Evolutionary conservation across 805 yeast species (phyloP), one percentile per base, ranked within the genome.

Genomic region (Nakazawaea siamensis): DNA sequence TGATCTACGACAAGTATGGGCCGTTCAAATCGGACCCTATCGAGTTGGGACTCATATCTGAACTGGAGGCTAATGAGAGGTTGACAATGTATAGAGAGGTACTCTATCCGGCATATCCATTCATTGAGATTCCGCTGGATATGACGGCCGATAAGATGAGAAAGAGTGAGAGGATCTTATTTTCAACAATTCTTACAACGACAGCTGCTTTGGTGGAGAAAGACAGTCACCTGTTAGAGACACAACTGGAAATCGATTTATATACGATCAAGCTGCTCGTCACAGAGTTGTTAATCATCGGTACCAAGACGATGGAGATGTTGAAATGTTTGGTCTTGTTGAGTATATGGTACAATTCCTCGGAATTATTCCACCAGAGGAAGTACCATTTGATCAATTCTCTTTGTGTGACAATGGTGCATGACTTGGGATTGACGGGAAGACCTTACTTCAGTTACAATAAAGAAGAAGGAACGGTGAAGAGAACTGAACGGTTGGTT

Each of bases 281-380:
- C 9, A 58, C 69, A 33, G 88, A 85, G 47, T 68, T 80, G 9
- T 55, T 86, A 55, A 66, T 80, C 7, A 62, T 70, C 18, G 95
- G 95, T 14, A 66, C 73, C 37, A 87, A 84, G 57, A 68, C 77
- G 5, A 55, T 76, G 13, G 88, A 84, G 51, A 55, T 84, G 24
- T 58, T 86, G 26, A 77, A 79, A 51, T 60, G 78, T 14, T 58
- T 82, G 33, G 50, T 81, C 14, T 48, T 83, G 5, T 60, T 81
- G 34, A 69, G 81, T 18, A 54, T 79, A 19, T 87, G 95, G 95
- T 86, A 85, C 51, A 83, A 81, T 44, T 72, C 84, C 4, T 83
- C 95, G 0, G 95, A 85, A 54, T 62, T 83, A 45, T 82, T 83
- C 44, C 82, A 77, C 43, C 82, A 81, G 46, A 73, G 94, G 38